A percentile compares a stretch with the other conserved stretches of the same genome.
Evolutionary conservation across 225 moss, liverwort and hornwort genomes (phyloP).

Genomic region (Physcomitrellopsis africana): DNA sequence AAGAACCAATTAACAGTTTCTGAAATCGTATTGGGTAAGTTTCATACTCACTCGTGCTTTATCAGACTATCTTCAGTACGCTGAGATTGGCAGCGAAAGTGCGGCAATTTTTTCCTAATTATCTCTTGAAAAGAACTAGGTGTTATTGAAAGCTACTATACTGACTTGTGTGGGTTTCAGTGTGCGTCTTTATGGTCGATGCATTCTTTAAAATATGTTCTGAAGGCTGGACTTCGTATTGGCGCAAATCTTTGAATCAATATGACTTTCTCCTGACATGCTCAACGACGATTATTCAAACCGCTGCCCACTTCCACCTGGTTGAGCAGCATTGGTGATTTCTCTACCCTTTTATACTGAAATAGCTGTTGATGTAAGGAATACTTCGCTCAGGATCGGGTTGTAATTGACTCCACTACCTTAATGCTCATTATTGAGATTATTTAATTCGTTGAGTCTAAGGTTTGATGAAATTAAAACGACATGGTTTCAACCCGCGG

Average conservation of each 20-base stretch:
- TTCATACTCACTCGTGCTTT: neutral
- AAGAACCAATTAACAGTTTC: constrained; percentile 33
- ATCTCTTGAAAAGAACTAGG: neutral
- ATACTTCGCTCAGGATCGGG: neutral
- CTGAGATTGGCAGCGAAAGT: neutral
- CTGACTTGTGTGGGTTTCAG: constrained; percentile 42
- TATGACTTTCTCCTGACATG: constrained; percentile 69
- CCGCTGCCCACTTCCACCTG: constrained; percentile 44
- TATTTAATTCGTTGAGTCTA: neutral
- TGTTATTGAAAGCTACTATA: neutral
- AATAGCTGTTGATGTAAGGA: neutral
- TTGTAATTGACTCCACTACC: neutral
- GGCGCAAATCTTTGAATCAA: constrained; percentile 52
- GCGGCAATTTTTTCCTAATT: neutral
- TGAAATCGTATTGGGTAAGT: constrained; percentile 51
- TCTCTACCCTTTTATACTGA: constrained; percentile 8
- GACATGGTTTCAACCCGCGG: neutral
- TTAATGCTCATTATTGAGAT: too few relatives aligned
- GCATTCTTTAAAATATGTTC: constrained; percentile 41
- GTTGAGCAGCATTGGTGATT: constrained; percentile 50
- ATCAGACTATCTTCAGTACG: neutral
- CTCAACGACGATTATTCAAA: constrained; percentile 45
- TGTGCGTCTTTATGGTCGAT: constrained; percentile 56
- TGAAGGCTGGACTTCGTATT: constrained; percentile 50
- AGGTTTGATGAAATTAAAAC: too few relatives aligned